phyloP scores from a whole-genome alignment of 805 yeast genomes.

The Lachancea fermentati region DNA sequence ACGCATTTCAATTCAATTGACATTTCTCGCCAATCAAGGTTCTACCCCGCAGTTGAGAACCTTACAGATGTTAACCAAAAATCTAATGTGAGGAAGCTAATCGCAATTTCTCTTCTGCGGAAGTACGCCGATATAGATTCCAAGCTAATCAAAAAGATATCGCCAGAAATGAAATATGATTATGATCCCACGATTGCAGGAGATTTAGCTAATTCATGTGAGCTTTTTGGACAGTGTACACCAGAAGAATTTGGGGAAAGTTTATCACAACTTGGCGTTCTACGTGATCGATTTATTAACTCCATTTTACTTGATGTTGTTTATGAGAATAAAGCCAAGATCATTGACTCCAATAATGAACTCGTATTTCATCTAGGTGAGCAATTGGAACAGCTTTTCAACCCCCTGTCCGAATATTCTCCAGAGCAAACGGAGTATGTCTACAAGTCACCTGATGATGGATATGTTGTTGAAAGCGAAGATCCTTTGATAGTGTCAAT shows the following conservation, averaged over 20 bases:
- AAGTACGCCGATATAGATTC: constrained; percentile 54
- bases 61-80: constrained; percentile 42
- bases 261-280: constrained; percentile 51
- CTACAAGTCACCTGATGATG: constrained; percentile 53
- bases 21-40: constrained; percentile 54
- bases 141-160: constrained; percentile 12
- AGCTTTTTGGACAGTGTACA: constrained; percentile 38
- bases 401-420: constrained; percentile 84
- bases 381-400: constrained; percentile 82
- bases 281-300: constrained; percentile 43
- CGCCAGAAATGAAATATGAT: constrained; percentile 27
- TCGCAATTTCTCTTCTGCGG: constrained; percentile 69
- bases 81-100: constrained; percentile 62
- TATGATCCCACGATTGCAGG: constrained; percentile 89
- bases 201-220: constrained; percentile 61
- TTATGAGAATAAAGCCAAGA: constrained; percentile 48
- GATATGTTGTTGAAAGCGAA: constrained; percentile 17
- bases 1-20: constrained; percentile 54
- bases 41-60: constrained; percentile 74
- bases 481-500: constrained; percentile 45
- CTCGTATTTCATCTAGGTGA: constrained; percentile 75
- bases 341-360: constrained; percentile 63
- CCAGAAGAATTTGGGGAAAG: constrained; percentile 55
- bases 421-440: constrained; percentile 78
- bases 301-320: constrained; percentile 69